Base-by-base conservation (phyloP, 1,284 basidiomycete species). In the Irpex rosettiformis region DNA sequence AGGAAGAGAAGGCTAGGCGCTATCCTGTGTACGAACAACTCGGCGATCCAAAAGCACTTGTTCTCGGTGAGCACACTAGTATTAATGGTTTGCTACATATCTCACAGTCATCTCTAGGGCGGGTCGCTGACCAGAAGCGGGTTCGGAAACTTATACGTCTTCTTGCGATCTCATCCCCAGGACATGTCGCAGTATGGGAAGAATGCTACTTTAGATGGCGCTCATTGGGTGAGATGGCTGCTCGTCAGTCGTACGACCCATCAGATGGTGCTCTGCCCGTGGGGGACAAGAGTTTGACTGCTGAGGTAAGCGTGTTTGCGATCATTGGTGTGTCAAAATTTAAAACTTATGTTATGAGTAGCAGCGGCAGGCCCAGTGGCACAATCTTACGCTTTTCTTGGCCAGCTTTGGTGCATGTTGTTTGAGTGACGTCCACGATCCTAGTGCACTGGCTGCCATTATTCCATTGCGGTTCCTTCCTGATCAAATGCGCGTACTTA, bases 321-420 rank as follows among this genome's bases (percentile, higher is more conserved):
- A 25, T 18, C 27, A 54, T 56, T 8, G 33, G 13, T 45, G 7
- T 54, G 18, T 33, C 2, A 21, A 37, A 13, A 16, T 30, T 13
- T 27, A 27, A 21, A 7, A 13, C 37, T 60, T 24, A 60, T 28
- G 45, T 11, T n/a, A 40, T 16, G 40, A 10, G 59, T 65, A 92
- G 86, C 91, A 94, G 18, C 82, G 87, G 61, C 83, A 86, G 45
- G 82, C 81, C 43, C 86, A 94, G 64, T 97, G 94, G 94, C 89
- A 94, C 68, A 94, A 96, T 70, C 77, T 94, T 22, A 89, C 91
- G 0, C 77, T 93, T 27, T 93, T 92, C 71, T 74, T 96, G 45
- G 85, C 91, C 16, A 84, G 91, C 1, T 83, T 91, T 25, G 87
- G 89, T 40, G 86, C 88, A 2, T 79, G 85, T 4, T 92, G 88